Conservation (phyloP, 805 yeast species). For the Debaryomyces hansenii region DNA sequence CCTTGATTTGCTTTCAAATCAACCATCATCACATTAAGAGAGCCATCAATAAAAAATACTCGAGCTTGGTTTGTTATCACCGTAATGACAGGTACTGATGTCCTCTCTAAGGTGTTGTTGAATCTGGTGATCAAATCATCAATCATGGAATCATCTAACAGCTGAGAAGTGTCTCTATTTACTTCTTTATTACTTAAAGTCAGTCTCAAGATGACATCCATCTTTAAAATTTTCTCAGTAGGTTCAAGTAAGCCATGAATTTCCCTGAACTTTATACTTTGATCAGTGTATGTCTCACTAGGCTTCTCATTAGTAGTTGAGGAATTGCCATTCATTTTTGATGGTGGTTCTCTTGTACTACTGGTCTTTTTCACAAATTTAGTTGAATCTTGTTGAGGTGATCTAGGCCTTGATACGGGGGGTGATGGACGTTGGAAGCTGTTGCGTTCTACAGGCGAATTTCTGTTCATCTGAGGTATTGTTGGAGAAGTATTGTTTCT, state of each 20-base stretch:
- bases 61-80: conserved; percentile 41
- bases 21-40: conserved; percentile 34
- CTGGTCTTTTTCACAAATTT: background rate
- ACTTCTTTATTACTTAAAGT: conserved; percentile 25
- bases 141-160: conserved; percentile 30
- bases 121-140: conserved; percentile 29
- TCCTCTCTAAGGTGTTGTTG: conserved; percentile 18
- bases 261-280: conserved; percentile 31
- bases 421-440: background rate
- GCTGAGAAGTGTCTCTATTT: conserved; percentile 15
- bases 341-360: conserved; percentile 1
- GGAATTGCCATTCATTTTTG: background rate
- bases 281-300: background rate
- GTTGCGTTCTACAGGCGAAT: background rate
- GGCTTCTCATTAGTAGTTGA: background rate
- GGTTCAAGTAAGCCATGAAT: conserved; percentile 29
- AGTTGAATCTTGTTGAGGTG: background rate
- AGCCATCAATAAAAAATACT: conserved; percentile 38
- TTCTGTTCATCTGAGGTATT: background rate
- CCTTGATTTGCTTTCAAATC: conserved; percentile 44
- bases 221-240: conserved; percentile 40
- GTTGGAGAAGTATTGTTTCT: background rate
- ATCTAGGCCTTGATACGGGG: background rate
- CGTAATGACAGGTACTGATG: conserved; percentile 33
- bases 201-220: conserved; percentile 40